Evolutionary conservation across 2,329 filamentous ascomycete species (phyloP).

Genomic region (Cadophora sp.): DNA sequence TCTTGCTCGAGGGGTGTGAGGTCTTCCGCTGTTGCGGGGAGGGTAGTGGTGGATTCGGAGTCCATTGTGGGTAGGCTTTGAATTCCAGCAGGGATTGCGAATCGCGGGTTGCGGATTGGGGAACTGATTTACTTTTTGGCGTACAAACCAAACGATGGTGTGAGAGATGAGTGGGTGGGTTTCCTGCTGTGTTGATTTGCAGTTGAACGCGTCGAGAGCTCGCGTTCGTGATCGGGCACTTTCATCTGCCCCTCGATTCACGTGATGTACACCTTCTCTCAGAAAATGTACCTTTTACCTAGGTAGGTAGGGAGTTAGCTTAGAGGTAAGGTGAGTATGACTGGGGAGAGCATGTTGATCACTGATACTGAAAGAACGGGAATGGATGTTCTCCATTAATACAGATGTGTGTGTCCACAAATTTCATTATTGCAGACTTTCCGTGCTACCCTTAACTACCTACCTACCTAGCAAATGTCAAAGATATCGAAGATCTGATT

Average conservation of each 20-base stretch:
- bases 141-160: neutral
- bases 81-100: neutral
- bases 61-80: slow-evolving; percentile 9
- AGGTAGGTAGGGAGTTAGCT: neutral
- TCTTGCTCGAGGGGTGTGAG: slow-evolving; percentile 88
- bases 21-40: slow-evolving; percentile 48
- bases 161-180: neutral
- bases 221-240: neutral
- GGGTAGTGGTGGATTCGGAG: slow-evolving; percentile 12
- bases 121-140: neutral
- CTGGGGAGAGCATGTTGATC: neutral
- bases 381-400: neutral
- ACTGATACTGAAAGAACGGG: neutral
- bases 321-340: too few relatives aligned
- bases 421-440: slow-evolving; percentile 13
- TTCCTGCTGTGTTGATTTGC: slow-evolving; percentile 5
- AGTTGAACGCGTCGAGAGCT: neutral
- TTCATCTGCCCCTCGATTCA: neutral
- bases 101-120: neutral
- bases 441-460: slow-evolving; percentile 2
- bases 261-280: neutral
- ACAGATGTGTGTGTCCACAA: neutral
- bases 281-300: too few relatives aligned
- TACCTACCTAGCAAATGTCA: neutral
- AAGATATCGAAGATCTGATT: slow-evolving; percentile 7